phyloP scores from a whole-genome alignment of 2,329 filamentous ascomycete genomes.

The Trichoderma oligosporum region DNA sequence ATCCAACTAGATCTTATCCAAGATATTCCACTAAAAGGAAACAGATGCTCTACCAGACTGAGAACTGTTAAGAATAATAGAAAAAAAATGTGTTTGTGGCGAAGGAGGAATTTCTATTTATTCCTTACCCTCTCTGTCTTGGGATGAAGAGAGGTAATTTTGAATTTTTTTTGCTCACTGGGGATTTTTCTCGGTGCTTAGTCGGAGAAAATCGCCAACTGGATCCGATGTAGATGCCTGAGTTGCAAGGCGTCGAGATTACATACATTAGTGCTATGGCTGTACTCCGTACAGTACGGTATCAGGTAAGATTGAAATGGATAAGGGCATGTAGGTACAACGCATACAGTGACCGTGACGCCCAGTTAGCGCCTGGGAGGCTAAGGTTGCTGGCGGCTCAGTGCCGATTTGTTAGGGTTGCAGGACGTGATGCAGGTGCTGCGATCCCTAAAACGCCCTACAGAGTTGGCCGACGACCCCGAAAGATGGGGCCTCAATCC shows the following conservation, averaged over 20 bases:
- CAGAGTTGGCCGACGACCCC: background rate
- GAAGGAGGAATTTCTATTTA: background rate
- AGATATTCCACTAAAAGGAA: slow-evolving; percentile 8
- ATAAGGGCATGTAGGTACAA: too few relatives aligned
- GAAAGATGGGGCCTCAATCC: too few relatives aligned
- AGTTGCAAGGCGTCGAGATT: slow-evolving; percentile 29
- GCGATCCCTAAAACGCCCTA: background rate
- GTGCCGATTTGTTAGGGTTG: background rate
- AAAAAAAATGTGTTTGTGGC: background rate
- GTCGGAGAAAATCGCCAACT: slow-evolving; percentile 11
- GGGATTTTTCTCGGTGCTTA: slow-evolving; percentile 5
- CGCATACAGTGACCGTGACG: too few relatives aligned
- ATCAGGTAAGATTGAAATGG: too few relatives aligned
- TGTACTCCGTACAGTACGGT: too few relatives aligned
- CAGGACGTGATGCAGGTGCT: slow-evolving; percentile 9
- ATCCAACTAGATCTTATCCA: slow-evolving; percentile 11
- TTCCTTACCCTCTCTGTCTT: background rate
- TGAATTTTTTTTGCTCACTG: background rate
- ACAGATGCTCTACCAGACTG: slow-evolving; percentile 12
- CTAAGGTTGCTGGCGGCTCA: slow-evolving; percentile 8
- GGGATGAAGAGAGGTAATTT: slow-evolving; percentile 5
- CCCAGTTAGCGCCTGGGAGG: too few relatives aligned
- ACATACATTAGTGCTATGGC: background rate
- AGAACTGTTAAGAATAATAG: background rate
- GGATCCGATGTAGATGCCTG: slow-evolving; percentile 25